A percentile compares a stretch with the other conserved stretches of the same genome.
Conservation (phyloP, 371 early-diverging fungal species). For the Nematocida sp. region DNA sequence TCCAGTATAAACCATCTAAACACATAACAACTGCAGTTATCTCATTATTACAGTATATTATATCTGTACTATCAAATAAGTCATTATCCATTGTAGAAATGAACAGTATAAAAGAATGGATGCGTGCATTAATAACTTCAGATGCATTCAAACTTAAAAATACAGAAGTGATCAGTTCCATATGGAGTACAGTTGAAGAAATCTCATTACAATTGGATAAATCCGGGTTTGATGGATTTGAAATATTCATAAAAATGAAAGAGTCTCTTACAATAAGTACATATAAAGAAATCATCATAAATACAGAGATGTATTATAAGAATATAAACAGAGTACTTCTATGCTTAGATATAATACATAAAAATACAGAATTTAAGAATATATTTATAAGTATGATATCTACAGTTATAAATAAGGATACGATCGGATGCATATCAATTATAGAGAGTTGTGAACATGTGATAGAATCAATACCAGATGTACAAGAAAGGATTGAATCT, state of each 20-base stretch:
- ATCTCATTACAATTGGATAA: conserved; percentile 22
- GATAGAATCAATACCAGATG: conserved; percentile 26
- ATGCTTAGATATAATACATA: conserved; percentile 33
- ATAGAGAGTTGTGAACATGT: conserved; percentile 49
- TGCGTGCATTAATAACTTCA: background rate
- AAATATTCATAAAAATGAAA: conserved; percentile 49
- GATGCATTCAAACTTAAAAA: conserved; percentile 22
- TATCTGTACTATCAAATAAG: background rate
- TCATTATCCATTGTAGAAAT: background rate
- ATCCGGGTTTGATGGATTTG: conserved; percentile 38
- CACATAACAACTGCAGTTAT: background rate
- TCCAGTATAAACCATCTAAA: conserved; percentile 43
- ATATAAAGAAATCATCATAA: conserved; percentile 5
- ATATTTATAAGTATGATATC: background rate
- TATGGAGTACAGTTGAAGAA: conserved; percentile 23
- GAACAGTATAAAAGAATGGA: conserved; percentile 11
- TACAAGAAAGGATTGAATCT: conserved; percentile 10
- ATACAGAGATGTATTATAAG: conserved; percentile 47
- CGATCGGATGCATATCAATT: conserved; percentile 4
- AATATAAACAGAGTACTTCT: conserved; percentile 54
- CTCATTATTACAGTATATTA: conserved; percentile 28
- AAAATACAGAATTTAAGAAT: conserved; percentile 4
- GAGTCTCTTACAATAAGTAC: conserved; percentile 8
- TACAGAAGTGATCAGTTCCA: conserved; percentile 2
- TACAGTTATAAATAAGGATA: conserved; percentile 21